Base-by-base conservation (phyloP, 2,329 filamentous ascomycete genomes). In the Colletotrichum ledebouriae region DNA sequence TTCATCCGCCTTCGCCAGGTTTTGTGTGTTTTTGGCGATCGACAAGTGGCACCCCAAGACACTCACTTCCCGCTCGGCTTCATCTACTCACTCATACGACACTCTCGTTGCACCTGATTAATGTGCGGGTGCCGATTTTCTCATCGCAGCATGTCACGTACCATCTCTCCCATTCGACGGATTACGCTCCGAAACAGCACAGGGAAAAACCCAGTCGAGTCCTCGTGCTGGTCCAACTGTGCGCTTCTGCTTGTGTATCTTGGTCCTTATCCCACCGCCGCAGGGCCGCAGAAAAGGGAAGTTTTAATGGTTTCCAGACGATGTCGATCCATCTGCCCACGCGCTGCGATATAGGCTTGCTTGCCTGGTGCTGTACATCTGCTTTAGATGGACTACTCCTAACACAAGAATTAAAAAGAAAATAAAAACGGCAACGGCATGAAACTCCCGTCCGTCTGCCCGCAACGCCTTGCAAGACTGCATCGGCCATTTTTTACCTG, bases 401-500 rank as follows among this genome's bases (percentile, higher is more conserved):
- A 4, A 17, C 17, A 17, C 17, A 22, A 22, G 4, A 22, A 22
- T 22, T 17, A 17, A 22, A 22, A 22, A 4, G 4, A 22, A 22
- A 22, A 22, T 22, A 3, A 33, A 29, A 29, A 3, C n/a, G n/a
- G 20, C 22, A 6, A 15, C 50, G 25, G 22, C 15, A 13, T 34
- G 47, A 25, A 34, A 1, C 29, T 7, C 29, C 6, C 29, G 9
- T 29, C 6, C 29, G 29, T 29, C 29, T 29, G 29, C 29, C 29
- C 4, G 29, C 29, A 29, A 29, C 29, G 61, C 49, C 34, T 68
- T 20, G 22, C 37, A 66, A 60, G 55, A 56, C 55, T 55, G 49
- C 66, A 52, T 59, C 66, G 53, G 60, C 55, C 46, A 59, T 55
- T 55, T 64, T 64, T 59, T 64, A 53, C 13, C 61, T 59, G 17